phyloP scores from a whole-genome alignment of 2,329 filamentous ascomycete species.

The Fusarium continuum region DNA sequence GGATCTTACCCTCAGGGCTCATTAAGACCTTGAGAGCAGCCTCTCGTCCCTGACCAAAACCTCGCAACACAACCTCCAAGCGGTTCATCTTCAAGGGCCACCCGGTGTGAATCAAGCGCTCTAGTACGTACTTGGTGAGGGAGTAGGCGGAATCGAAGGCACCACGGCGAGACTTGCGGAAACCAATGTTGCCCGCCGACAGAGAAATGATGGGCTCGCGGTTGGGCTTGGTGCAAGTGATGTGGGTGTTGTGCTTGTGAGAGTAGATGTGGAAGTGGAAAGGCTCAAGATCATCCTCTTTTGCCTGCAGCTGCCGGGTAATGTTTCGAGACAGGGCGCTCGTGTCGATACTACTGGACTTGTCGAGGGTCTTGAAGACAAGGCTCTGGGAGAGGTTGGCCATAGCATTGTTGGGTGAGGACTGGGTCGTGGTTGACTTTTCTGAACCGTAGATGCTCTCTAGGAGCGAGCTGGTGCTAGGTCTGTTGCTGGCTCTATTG shows the following conservation, averaged over 20 bases:
- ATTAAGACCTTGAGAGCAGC: conserved; percentile 90
- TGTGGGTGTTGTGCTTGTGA: conserved; percentile 93
- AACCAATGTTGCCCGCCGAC: conserved; percentile 89
- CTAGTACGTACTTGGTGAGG: conserved; percentile 82
- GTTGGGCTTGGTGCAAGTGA: conserved; percentile 87
- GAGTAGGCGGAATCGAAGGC: conserved; percentile 94
- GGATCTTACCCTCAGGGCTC: conserved; percentile 80
- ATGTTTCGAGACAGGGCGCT: conserved; percentile 43
- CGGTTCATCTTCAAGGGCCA: conserved; percentile 78
- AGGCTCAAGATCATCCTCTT: conserved; percentile 62
- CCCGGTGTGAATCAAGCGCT: conserved; percentile 83
- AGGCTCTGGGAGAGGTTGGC: conserved; percentile 50
- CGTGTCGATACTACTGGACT: conserved; percentile 47
- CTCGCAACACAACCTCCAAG: conserved; percentile 83
- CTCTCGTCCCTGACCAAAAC: conserved; percentile 87
- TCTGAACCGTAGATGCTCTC: conserved; percentile 48
- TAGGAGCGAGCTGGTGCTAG: conserved; percentile 45
- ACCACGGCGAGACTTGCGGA: conserved; percentile 80
- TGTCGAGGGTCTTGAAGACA: conserved; percentile 52
- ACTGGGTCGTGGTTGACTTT: conserved; percentile 24
- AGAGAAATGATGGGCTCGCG: conserved; percentile 81
- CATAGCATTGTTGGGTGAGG: conserved; percentile 45
- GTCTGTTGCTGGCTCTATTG: conserved; percentile 37
- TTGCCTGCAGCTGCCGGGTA: conserved; percentile 36
- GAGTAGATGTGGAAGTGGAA: conserved; percentile 89